Evolutionary conservation across 106 monocot genomes (phyloP), one percentile per base, ranked within the genome.

Genomic region (Posidonia australis): DNA sequence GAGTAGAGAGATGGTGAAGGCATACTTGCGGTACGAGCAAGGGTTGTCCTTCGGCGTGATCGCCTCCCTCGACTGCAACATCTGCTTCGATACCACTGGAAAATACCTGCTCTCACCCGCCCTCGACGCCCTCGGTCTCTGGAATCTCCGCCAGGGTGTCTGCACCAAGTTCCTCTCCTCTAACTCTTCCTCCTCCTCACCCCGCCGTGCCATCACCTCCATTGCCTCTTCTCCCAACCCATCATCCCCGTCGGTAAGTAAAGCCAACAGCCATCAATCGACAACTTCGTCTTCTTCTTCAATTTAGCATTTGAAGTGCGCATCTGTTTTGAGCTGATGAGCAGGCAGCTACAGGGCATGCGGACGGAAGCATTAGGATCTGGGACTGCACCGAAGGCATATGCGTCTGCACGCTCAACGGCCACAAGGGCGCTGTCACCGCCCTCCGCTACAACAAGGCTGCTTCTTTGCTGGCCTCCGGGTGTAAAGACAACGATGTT

Each of bases 21-120:
- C 87, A 5, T 98, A 98, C 73, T 82, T 91, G 28, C 82, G 87
- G 18, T 98, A 98, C 85, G 91, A 98, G 66, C 81, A 66, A 20
- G 67, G 63, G 1, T 52, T 79, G 46, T 49, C 79, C 54, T 98
- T 98, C 65, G 98, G 98, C 41, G 87, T 98, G 24, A 78, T 98
- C 58, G 77, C 77, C 42, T 91, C 98, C 5, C 44, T 67, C 13
- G 98, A 91, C 10, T 72, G 87, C 67, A 98, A 98, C 73, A 81
- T 98, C 61, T 58, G 64, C 64, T 90, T 91, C 68, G 87, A 87
- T 41, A 63, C 75, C 22, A 67, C 84, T 17, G 98, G 90, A 10
- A 80, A 70, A 69, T 74, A 71, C 70, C 77, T 98, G 51, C 77
- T 98, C 58, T 68, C 87, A 60, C 78, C 87, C 36, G 84, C 98